Evolutionary conservation across 768 basidiomycete species (phyloP).

Genomic region (Mycena belliarum): DNA sequence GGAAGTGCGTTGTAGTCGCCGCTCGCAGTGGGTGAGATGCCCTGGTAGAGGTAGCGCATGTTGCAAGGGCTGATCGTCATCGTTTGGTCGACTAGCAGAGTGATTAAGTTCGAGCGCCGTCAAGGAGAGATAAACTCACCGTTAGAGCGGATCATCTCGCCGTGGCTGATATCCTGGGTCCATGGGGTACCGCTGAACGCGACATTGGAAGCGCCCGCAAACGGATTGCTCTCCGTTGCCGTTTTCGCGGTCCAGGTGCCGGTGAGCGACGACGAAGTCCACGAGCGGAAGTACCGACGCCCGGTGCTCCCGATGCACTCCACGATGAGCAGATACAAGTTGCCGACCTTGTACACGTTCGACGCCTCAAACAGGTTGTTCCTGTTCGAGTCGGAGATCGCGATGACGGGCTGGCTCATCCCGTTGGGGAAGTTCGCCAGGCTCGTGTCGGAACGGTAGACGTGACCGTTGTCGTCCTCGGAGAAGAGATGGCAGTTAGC

Average conservation of each 20-base stretch:
- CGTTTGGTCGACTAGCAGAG: neutral
- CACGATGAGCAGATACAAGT: neutral
- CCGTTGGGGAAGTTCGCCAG: slow-evolving; percentile 5
- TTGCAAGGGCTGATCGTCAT: slow-evolving; percentile 2
- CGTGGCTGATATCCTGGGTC: slow-evolving; percentile 1
- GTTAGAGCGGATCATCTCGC: slow-evolving; percentile 1
- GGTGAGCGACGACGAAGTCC: neutral
- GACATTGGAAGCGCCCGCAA: neutral
- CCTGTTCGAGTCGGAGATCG: neutral
- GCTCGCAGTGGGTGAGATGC: neutral
- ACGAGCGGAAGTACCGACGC: neutral
- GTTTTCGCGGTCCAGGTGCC: neutral
- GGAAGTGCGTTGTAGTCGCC: neutral
- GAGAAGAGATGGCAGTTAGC: neutral
- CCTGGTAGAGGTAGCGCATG: slow-evolving; percentile 1
- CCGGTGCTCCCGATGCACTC: neutral
- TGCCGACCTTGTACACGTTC: neutral
- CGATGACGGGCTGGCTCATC: slow-evolving; percentile 1
- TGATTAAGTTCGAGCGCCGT: too few species aligned
- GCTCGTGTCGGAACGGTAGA: slow-evolving; percentile 1
- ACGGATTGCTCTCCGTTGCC: neutral
- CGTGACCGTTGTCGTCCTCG: neutral
- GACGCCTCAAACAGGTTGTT: slow-evolving; percentile 3
- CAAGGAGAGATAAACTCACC: neutral
- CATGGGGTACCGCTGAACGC: neutral